Evolutionary conservation across 1,139 yeast genomes (phyloP).

Genomic region (Diutina rugosa): DNA sequence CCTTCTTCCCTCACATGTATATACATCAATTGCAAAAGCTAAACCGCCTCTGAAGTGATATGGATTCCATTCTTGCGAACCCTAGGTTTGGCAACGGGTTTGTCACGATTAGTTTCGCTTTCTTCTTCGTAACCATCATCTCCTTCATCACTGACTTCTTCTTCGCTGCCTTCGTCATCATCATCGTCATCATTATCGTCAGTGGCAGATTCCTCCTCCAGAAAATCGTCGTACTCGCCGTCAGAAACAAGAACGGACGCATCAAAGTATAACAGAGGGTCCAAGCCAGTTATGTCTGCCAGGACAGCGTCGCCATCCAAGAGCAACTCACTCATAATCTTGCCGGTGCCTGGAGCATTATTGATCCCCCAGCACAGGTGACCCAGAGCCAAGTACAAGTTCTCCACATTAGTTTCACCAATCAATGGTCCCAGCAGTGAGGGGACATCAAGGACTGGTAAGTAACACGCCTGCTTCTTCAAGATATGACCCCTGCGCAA

Average conservation of each 20-base stretch:
- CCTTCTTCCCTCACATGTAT: not conserved
- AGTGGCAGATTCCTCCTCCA: not conserved
- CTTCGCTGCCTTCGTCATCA: not conserved
- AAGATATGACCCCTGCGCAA: slow-evolving; percentile 65
- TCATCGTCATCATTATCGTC: not conserved
- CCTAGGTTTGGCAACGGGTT: not conserved
- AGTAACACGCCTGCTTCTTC: slow-evolving; percentile 86
- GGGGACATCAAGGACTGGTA: slow-evolving; percentile 89
- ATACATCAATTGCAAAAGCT: slow-evolving; percentile 1
- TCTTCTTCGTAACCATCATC: not conserved
- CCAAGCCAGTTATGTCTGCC: slow-evolving; percentile 70
- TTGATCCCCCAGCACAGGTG: slow-evolving; percentile 99
- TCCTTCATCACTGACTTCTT: not conserved
- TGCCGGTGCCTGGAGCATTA: slow-evolving; percentile 95
- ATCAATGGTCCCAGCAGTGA: slow-evolving; percentile 86
- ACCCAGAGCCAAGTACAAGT: slow-evolving; percentile 74
- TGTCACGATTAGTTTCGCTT: not conserved
- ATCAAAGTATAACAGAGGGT: slow-evolving; percentile 79
- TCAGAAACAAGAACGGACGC: slow-evolving; percentile 31
- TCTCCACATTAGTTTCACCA: slow-evolving; percentile 81
- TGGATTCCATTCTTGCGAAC: slow-evolving; percentile 1
- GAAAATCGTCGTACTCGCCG: slow-evolving; percentile 1
- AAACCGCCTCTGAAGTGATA: not conserved
- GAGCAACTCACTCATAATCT: slow-evolving; percentile 75
- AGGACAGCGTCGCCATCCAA: slow-evolving; percentile 74